These are phyloP conservation scores for Tricholoma flavovirens DNA, from an alignment of 768 basidiomycete species.

Conservation along the genomic window DNA sequence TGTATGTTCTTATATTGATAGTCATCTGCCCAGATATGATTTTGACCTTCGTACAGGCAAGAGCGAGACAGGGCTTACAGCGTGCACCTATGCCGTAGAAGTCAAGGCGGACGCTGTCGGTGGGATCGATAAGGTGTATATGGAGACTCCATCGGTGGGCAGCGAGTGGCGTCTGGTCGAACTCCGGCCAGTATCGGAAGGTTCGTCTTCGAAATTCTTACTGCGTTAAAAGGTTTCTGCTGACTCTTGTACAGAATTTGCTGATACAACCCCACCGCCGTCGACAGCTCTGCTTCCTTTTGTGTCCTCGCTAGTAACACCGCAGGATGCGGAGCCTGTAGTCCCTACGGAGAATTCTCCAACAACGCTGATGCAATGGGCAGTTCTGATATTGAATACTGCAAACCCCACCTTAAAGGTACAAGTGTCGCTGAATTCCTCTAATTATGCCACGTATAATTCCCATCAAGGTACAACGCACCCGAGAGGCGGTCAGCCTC, in stretches of 20 bases:
- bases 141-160: constrained; percentile 51
- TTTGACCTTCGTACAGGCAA: constrained; percentile 66
- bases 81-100: constrained; percentile 62
- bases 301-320: not conserved
- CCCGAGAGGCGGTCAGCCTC: constrained; percentile 59
- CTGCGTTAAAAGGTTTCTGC: not conserved
- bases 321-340: constrained; percentile 35
- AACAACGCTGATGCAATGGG: constrained; percentile 71
- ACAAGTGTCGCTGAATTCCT: not conserved
- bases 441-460: not conserved
- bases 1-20: not conserved
- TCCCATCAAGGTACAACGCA: constrained; percentile 51
- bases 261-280: constrained; percentile 41
- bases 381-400: constrained; percentile 73
- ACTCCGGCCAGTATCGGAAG: constrained; percentile 68
- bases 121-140: constrained; percentile 44
- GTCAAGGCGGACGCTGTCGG: constrained; percentile 35
- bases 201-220: constrained; percentile 22
- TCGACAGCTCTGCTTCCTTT: constrained; percentile 13
- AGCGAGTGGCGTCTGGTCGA: constrained; percentile 61
- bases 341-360: constrained; percentile 47
- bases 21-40: constrained; percentile 47
- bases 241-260: constrained; percentile 41
- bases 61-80: constrained; percentile 61
- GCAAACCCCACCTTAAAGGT: constrained; percentile 63